Conservation (phyloP, 176 grass and related monocot species). For the Alopecurus myosuroides region DNA sequence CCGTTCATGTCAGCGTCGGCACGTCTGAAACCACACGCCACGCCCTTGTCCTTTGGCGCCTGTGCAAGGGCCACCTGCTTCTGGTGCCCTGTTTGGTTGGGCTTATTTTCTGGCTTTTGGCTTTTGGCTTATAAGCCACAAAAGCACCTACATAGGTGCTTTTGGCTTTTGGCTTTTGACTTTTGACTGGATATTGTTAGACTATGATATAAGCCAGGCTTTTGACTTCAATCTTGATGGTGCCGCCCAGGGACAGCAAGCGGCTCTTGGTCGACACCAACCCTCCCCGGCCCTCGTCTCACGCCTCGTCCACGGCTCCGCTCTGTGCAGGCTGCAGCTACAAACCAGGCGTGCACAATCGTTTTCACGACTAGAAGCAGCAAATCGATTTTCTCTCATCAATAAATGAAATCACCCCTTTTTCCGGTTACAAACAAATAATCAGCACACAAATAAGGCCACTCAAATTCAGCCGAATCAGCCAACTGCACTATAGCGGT, state of each 20-base stretch:
- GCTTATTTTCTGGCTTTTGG: too few relatives aligned
- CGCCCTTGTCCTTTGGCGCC: constrained; percentile 24
- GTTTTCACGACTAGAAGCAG: not conserved
- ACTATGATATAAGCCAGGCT: too few relatives aligned
- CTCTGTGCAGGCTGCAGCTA: not conserved
- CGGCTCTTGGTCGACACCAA: constrained; percentile 29
- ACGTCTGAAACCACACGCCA: constrained; percentile 17
- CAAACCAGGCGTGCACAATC: not conserved
- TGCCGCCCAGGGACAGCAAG: not conserved
- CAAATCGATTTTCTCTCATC: not conserved
- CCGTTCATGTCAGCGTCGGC: not conserved
- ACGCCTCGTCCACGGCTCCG: constrained; percentile 6
- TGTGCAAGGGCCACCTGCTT: not conserved
- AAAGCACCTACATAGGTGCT: too few relatives aligned
- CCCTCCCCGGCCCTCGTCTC: not conserved
- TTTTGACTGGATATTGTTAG: too few relatives aligned
- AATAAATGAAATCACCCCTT: too few relatives aligned
- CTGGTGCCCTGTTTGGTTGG: too few relatives aligned
- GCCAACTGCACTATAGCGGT: too few relatives aligned
- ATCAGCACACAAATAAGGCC: too few relatives aligned
- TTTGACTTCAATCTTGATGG: not conserved
- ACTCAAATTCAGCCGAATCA: too few relatives aligned
- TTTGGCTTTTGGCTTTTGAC: too few relatives aligned
- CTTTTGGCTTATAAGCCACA: too few relatives aligned
- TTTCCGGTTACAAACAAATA: too few relatives aligned